Conservation (phyloP, 108 stramenopile species). For the Licmophora abbreviata region DNA sequence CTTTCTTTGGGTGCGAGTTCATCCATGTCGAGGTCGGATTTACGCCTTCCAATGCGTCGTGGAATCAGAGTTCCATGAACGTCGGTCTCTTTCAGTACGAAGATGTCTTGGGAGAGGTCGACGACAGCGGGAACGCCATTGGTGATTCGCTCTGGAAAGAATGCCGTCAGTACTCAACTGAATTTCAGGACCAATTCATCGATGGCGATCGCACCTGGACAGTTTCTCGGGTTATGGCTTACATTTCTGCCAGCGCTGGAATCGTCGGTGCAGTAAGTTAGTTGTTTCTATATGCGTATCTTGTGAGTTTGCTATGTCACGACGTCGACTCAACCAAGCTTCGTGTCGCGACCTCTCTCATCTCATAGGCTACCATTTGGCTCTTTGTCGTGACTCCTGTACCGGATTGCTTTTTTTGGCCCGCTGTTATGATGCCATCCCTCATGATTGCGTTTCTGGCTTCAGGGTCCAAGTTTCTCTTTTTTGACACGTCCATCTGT, state of each 20-base stretch:
- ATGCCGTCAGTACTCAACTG: slow-evolving; percentile 39
- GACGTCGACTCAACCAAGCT: no score
- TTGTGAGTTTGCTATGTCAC: not conserved
- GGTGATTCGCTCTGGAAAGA: slow-evolving; percentile 23
- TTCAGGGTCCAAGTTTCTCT: slow-evolving; percentile 66
- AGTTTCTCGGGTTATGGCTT: slow-evolving; percentile 59
- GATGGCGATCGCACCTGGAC: slow-evolving; percentile 58
- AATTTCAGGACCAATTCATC: slow-evolving; percentile 44
- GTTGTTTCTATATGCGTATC: not conserved
- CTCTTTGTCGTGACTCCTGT: slow-evolving; percentile 58
- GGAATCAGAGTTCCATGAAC: slow-evolving; percentile 30
- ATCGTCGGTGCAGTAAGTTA: slow-evolving; percentile 30
- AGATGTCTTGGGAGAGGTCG: not conserved
- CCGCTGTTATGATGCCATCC: slow-evolving; percentile 56
- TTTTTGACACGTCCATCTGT: slow-evolving; percentile 54
- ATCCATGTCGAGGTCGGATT: slow-evolving; percentile 67
- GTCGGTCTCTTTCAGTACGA: slow-evolving; percentile 29
- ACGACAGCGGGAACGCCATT: slow-evolving; percentile 1
- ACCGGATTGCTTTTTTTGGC: slow-evolving; percentile 66
- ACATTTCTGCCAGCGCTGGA: slow-evolving; percentile 41
- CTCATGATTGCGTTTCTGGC: slow-evolving; percentile 50
- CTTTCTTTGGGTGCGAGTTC: slow-evolving; percentile 59
- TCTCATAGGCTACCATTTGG: slow-evolving; percentile 37
- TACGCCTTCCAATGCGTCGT: slow-evolving; percentile 47
- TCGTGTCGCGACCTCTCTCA: no score